Evolutionary conservation across 345 rosid species (phyloP).

Genomic region (Kernera saxatilis): DNA sequence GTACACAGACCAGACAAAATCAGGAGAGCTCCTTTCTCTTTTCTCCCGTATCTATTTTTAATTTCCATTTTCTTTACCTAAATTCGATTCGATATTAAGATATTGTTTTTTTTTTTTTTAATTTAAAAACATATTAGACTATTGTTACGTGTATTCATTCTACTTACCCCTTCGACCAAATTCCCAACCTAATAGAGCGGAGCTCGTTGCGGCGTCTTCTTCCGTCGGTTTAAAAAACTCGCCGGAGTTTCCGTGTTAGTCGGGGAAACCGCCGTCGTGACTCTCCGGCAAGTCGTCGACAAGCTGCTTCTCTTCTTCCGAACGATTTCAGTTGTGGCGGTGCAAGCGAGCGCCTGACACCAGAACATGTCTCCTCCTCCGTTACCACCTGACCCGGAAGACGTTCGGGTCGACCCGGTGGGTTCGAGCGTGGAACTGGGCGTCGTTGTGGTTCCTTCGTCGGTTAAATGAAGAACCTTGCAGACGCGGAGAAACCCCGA

Average conservation of each 20-base stretch:
- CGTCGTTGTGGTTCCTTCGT: slow-evolving; percentile 50
- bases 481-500: slow-evolving; percentile 59
- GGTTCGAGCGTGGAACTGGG: slow-evolving; percentile 67
- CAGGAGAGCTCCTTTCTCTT: background rate
- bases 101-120: background rate
- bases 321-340: slow-evolving; percentile 64
- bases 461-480: slow-evolving; percentile 55
- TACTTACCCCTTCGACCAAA: slow-evolving; percentile 12
- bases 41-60: background rate
- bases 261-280: slow-evolving; percentile 29
- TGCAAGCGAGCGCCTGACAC: slow-evolving; percentile 50
- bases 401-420: slow-evolving; percentile 45
- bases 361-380: slow-evolving; percentile 39
- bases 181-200: slow-evolving; percentile 56
- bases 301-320: slow-evolving; percentile 83
- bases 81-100: slow-evolving; percentile 4
- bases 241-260: slow-evolving; percentile 42
- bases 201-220: slow-evolving; percentile 77
- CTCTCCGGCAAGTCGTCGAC: slow-evolving; percentile 37
- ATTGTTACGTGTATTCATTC: slow-evolving; percentile 20
- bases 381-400: slow-evolving; percentile 49
- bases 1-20: slow-evolving; percentile 12
- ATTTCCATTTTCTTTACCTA: background rate
- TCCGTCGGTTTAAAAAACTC: slow-evolving; percentile 55
- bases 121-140: background rate